Base-by-base conservation (phyloP, 345 rosid genomes). In the Trapa incisa region DNA sequence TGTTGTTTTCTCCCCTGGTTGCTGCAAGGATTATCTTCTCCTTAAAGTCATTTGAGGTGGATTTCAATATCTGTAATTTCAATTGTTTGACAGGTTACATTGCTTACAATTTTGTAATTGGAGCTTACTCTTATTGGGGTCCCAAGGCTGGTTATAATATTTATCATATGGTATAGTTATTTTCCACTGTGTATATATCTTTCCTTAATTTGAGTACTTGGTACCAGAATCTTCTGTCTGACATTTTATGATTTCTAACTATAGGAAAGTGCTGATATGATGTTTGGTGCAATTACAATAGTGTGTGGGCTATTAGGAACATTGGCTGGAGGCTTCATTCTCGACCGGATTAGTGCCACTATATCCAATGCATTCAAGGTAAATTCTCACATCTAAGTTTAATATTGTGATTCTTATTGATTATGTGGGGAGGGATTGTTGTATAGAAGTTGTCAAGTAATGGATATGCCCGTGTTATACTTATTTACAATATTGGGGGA, bases 61-160 rank as follows among this genome's bases (percentile, higher is more conserved):
- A 0, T 50, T 54, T 52, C n/a, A 52, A 56, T 22, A 8, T 32
- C 33, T 58, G 37, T 58, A 8, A 32, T 54, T 22, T 29, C 38
- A 33, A 37, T 69, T 47, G 8, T 22, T 38, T 75, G 67, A 67
- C 76, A 89, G 96, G 96, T 61, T 94, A 94, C 79, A 77, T 89
- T 52, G 75, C 88, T 2, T 94, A 94, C 89, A 94, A 85, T 79
- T 94, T 94, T 70, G 97, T 94, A 36, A 81, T 91, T 39, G 97
- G 97, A 69, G 97, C 99, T 62, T 94, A 94, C 81, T 89, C 99
- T 5, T 94, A 89, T 70, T 94, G 99, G 99, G 97, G 96, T 5
- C 99, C 97, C 41, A 94, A 94, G 82, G 99, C 97, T 67, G 99
- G 96, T 67, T 82, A 84, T 71, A 89, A 83, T 68, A 94, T 94